These are phyloP conservation scores for Hysterium pulicare DNA, from an alignment of 2,329 filamentous ascomycete genomes.

Conservation along the genomic window DNA sequence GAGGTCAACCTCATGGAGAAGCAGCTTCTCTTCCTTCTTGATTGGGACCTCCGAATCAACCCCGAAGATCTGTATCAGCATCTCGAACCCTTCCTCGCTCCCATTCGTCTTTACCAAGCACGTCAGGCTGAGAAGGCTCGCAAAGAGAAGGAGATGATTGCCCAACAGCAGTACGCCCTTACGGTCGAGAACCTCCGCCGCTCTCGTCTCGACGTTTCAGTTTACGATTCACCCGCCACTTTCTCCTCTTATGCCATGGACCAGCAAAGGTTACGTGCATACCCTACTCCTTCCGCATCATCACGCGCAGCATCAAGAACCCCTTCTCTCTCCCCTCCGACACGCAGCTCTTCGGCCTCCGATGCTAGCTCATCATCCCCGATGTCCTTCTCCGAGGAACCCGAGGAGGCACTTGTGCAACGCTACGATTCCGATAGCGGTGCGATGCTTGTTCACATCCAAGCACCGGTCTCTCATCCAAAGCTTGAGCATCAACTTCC, in stretches of 20 bases:
- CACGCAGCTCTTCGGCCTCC: constrained; percentile 33
- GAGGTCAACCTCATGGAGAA: constrained; percentile 99
- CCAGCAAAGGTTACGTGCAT: constrained; percentile 18
- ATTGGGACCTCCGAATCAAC: constrained; percentile 88
- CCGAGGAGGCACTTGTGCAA: constrained; percentile 30
- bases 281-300: constrained; percentile 27
- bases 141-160: constrained; percentile 40
- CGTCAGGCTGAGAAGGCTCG: constrained; percentile 54
- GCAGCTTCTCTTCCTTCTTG: constrained; percentile 88
- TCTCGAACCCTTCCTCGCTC: constrained; percentile 82
- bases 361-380: constrained; percentile 33
- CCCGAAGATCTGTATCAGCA: constrained; percentile 83
- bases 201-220: constrained; percentile 19
- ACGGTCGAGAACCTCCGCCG: constrained; percentile 40
- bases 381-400: constrained; percentile 32
- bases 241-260: constrained; percentile 33
- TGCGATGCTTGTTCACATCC: constrained; percentile 45
- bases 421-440: constrained; percentile 43
- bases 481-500: constrained; percentile 36
- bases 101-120: constrained; percentile 64
- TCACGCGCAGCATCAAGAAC: constrained; percentile 43
- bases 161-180: constrained; percentile 36
- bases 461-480: constrained; percentile 23
- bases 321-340: constrained; percentile 49
- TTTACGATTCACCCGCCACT: constrained; percentile 35